Evolutionary conservation across 306 rosid genomes (phyloP).

Genomic region (Trichosanthes truncata): DNA sequence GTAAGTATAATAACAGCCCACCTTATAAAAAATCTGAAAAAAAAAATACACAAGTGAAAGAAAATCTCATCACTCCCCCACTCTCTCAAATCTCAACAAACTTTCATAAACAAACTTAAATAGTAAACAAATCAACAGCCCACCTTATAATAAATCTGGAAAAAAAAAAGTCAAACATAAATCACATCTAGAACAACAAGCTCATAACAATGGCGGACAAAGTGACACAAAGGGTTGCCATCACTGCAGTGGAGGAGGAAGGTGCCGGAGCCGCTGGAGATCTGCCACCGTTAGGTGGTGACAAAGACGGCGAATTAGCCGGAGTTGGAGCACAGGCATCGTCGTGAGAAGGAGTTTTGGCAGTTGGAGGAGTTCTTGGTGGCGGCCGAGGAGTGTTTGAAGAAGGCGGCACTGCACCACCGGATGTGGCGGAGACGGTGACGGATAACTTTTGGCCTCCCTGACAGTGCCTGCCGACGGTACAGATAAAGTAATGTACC

Average conservation of each 20-base stretch:
- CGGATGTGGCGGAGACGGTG: not conserved
- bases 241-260: not conserved
- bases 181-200: not conserved
- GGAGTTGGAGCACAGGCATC: not conserved
- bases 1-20: too few species aligned
- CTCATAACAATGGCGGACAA: not conserved
- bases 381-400: not conserved
- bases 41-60: too few species aligned
- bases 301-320: not conserved
- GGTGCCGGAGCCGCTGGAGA: not conserved
- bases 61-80: too few species aligned
- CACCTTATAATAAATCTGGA: too few species aligned
- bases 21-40: too few species aligned
- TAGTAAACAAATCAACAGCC: too few species aligned
- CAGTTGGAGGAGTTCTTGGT: not conserved
- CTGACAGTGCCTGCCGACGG: not conserved
- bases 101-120: too few species aligned
- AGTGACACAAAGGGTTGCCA: not conserved
- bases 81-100: too few species aligned
- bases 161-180: too few species aligned
- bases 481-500: slow-evolving; percentile 1
- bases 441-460: not conserved
- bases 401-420: not conserved
- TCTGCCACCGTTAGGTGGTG: not conserved
- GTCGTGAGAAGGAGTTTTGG: not conserved